These are phyloP conservation scores for Claviceps digitariae DNA, from an alignment of 2,329 filamentous ascomycete species.

Conservation along the genomic window DNA sequence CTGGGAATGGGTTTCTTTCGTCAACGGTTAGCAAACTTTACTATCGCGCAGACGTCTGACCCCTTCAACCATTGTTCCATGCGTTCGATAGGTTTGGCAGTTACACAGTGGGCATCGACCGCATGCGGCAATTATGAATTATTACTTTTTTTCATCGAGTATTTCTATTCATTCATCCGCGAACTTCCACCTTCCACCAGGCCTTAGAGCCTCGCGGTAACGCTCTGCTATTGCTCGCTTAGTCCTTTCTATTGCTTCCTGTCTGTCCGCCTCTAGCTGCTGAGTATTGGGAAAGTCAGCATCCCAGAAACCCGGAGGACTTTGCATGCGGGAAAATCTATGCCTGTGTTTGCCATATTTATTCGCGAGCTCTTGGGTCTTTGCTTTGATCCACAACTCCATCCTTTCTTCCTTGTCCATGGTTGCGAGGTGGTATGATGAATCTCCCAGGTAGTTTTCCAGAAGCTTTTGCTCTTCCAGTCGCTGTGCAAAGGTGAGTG, in stretches of 20 bases:
- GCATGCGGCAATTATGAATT: not conserved
- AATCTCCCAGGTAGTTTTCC: conserved; percentile 43
- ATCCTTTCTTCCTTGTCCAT: conserved; percentile 50
- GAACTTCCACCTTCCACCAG: conserved; percentile 66
- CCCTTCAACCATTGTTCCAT: no score
- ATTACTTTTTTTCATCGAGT: not conserved
- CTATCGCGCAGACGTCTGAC: no score
- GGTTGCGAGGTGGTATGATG: conserved; percentile 41
- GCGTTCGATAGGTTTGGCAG: not conserved
- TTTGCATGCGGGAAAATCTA: conserved; percentile 53
- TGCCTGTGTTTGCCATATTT: conserved; percentile 66
- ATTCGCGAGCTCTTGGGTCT: conserved; percentile 58
- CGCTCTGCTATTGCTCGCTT: conserved; percentile 55
- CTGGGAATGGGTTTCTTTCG: not conserved
- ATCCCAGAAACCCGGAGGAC: conserved; percentile 83
- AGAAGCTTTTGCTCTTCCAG: conserved; percentile 36
- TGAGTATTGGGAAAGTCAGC: conserved; percentile 84
- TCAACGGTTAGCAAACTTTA: no score
- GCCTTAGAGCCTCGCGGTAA: conserved; percentile 68
- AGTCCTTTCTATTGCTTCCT: conserved; percentile 50
- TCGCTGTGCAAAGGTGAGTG: conserved; percentile 21
- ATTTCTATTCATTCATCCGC: conserved; percentile 65
- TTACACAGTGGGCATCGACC: not conserved
- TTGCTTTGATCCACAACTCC: conserved; percentile 61
- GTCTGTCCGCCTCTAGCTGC: conserved; percentile 52